These are phyloP conservation scores for Trypanosoma grayi DNA, from an alignment of 208 protist species.

Conservation along the genomic window DNA sequence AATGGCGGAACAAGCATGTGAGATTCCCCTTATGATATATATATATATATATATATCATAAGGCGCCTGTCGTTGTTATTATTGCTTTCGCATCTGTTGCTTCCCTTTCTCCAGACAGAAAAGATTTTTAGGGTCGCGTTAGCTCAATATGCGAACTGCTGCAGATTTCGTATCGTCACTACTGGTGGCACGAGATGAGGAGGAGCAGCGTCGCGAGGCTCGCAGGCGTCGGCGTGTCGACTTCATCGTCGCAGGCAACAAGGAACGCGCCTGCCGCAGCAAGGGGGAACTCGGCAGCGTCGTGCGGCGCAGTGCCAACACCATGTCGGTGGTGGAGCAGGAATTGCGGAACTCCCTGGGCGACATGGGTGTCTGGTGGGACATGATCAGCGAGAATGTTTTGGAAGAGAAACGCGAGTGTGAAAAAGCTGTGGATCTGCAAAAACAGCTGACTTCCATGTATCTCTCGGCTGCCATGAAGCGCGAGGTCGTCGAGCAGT, in stretches of 20 bases:
- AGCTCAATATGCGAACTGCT: conserved; percentile 26
- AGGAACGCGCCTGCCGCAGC: conserved; percentile 17
- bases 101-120: too few species aligned
- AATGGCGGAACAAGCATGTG: too few species aligned
- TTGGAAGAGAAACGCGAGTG: conserved; percentile 55
- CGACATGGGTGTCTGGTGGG: conserved; percentile 64
- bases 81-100: too few species aligned
- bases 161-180: conserved; percentile 37
- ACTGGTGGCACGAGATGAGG: conserved; percentile 27
- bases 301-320: conserved; percentile 24
- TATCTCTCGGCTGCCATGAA: conserved; percentile 41
- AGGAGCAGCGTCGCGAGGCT: conserved; percentile 30
- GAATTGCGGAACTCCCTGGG: conserved; percentile 49
- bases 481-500: conserved; percentile 49
- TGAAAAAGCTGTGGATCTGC: conserved; percentile 39
- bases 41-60: conserved; percentile 6
- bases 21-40: too few species aligned
- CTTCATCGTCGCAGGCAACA: conserved; percentile 30
- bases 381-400: conserved; percentile 62
- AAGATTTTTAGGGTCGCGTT: neutral
- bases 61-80: neutral
- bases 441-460: conserved; percentile 32
- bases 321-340: conserved; percentile 43
- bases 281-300: conserved; percentile 24
- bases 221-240: conserved; percentile 47